phyloP scores from a whole-genome alignment of 208 protist species.

The Trypanosoma avium region DNA sequence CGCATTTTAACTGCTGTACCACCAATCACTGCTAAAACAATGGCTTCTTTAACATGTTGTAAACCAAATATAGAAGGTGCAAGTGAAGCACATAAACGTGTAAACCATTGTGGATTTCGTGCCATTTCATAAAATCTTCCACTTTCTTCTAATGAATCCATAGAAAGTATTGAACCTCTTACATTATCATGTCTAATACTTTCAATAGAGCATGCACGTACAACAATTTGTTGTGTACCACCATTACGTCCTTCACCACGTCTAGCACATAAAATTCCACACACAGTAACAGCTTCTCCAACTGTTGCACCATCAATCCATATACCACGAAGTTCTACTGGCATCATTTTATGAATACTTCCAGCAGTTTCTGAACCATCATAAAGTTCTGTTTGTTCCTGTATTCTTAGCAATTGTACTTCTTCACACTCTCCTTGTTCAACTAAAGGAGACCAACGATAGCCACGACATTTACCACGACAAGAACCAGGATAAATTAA shows the following conservation, averaged over 20 bases:
- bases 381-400: slow-evolving; percentile 70
- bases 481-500: slow-evolving; percentile 73
- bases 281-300: slow-evolving; percentile 71
- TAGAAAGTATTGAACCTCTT: background rate
- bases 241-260: slow-evolving; percentile 47
- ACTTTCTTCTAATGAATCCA: slow-evolving; percentile 62
- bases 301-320: slow-evolving; percentile 71
- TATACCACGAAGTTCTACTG: slow-evolving; percentile 69
- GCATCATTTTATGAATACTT: slow-evolving; percentile 71
- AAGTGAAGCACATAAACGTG: slow-evolving; percentile 91
- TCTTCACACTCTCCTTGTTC: slow-evolving; percentile 71
- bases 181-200: slow-evolving; percentile 16
- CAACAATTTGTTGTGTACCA: slow-evolving; percentile 36
- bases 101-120: slow-evolving; percentile 82
- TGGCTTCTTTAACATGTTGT: slow-evolving; percentile 95
- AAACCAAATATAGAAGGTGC: slow-evolving; percentile 98
- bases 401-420: slow-evolving; percentile 80
- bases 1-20: slow-evolving; percentile 64
- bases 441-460: slow-evolving; percentile 62
- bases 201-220: slow-evolving; percentile 38
- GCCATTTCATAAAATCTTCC: slow-evolving; percentile 85
- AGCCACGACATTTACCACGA: slow-evolving; percentile 62
- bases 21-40: slow-evolving; percentile 96
- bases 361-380: slow-evolving; percentile 34
- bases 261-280: slow-evolving; percentile 58